Conservation (phyloP, 441 rosid genomes). For the Viola pubescens region DNA sequence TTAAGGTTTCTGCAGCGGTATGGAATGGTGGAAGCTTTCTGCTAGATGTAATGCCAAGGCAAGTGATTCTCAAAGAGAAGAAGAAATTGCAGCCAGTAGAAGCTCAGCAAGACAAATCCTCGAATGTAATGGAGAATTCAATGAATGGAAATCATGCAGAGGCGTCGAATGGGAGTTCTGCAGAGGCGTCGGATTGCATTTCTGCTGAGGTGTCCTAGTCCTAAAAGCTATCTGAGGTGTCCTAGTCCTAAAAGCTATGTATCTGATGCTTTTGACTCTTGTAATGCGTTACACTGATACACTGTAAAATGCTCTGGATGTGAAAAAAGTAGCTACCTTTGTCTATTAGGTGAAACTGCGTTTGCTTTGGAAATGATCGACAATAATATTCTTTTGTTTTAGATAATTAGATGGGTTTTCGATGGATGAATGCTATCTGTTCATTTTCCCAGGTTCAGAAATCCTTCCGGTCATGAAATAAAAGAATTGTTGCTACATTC, state of each 20-base stretch:
- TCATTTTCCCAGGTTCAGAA: too few relatives aligned
- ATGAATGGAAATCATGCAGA: slow-evolving; percentile 2
- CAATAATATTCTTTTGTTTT: too few relatives aligned
- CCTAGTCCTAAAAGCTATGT: slow-evolving; percentile 1
- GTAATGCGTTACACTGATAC: too few relatives aligned
- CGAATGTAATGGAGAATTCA: slow-evolving; percentile 6
- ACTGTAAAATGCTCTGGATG: background rate
- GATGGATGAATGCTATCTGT: too few relatives aligned
- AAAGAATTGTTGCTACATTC: too few relatives aligned
- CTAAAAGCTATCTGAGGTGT: background rate
- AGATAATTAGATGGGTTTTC: too few relatives aligned
- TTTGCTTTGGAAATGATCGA: too few relatives aligned
- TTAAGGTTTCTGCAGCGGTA: slow-evolving; percentile 76
- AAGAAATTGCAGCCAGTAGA: slow-evolving; percentile 40
- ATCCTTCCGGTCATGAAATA: too few relatives aligned
- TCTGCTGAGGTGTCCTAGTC: slow-evolving; percentile 5
- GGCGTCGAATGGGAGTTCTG: too few relatives aligned
- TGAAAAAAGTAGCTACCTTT: background rate
- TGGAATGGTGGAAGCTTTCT: slow-evolving; percentile 95
- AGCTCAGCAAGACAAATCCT: slow-evolving; percentile 21
- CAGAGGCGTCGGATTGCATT: too few relatives aligned
- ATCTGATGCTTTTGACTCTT: background rate
- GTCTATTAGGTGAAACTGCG: too few relatives aligned
- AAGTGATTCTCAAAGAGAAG: slow-evolving; percentile 78
- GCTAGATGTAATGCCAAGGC: slow-evolving; percentile 81